Evolutionary conservation across 768 basidiomycete genomes (phyloP), one percentile per base, ranked within the genome.

Genomic region (Trametes maxima): DNA sequence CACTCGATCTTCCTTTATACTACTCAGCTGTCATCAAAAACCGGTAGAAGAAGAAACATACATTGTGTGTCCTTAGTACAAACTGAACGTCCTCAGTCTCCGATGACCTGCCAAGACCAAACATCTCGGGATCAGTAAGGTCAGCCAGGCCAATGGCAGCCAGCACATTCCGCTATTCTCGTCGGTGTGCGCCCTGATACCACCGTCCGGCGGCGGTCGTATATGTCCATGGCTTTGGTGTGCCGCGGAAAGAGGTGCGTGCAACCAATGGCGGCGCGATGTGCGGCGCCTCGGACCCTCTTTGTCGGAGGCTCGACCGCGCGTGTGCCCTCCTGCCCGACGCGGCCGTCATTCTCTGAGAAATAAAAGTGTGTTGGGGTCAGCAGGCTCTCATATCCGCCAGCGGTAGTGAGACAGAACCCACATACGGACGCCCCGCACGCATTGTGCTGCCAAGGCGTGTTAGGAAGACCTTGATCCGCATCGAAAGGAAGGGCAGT

Each of bases 361-460:
- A 58, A 50, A 28, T 50, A 5, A 21, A 22, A 36, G n/a, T 10
- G 21, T 13, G 24, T 3, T 14, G 14, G 2, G 57, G 57, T 58
- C 57, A 58, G 47, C 19, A 43, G 57, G 48, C 48, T 50, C 57
- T 58, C 57, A 58, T 58, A 44, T 58, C 57, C 57, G 57, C 48
- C 40, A 50, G 40, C 57, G 57, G 48, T 50, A 57, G 56, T 57
- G 56, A 50, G 47, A 49, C 37, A 49, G 56, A 43, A 51, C 57
- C 48, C 40, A 58, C 48, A 46, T 36, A 35, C 48, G 24, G 28
- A 43, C 25, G 10, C 28, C 33, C 28, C 40, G 28, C 40, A 40
- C 21, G 40, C 28, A 33, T 19, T 58, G 13, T 44, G 37, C 47
- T 19, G 40, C 28, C 40, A 21, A 40, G 21, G 42, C 40, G 37